A percentile compares a stretch with the other conserved stretches of the same genome.
phyloP scores from a whole-genome alignment of 2,329 filamentous ascomycete species.

The Beauveria asiatica region DNA sequence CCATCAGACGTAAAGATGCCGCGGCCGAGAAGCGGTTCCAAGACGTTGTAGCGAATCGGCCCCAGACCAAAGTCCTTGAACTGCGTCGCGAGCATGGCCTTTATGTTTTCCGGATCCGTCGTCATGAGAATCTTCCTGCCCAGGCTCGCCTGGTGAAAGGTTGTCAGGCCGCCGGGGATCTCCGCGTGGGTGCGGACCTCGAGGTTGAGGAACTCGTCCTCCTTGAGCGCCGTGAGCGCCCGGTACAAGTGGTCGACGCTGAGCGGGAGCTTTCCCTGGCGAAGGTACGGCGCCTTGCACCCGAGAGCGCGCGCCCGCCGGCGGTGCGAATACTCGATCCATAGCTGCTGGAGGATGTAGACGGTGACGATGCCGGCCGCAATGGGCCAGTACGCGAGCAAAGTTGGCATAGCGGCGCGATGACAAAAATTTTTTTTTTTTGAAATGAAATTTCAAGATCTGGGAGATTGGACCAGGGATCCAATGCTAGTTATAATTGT shows the following conservation, averaged over 20 bases:
- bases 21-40: conserved; percentile 11
- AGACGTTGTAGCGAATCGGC: not conserved
- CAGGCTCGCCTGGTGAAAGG: conserved; percentile 11
- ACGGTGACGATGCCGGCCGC: not conserved
- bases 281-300: not conserved
- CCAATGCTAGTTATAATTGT: not conserved
- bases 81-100: conserved; percentile 40
- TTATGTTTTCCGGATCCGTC: conserved; percentile 38
- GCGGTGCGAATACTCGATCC: not conserved
- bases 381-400: conserved; percentile 3
- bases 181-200: not conserved
- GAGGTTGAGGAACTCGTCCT: not conserved
- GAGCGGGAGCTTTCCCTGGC: not conserved
- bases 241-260: not conserved
- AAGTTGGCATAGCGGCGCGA: not conserved
- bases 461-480: not conserved
- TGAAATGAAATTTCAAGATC: not conserved
- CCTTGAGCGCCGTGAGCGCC: not conserved
- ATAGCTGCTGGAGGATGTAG: not conserved
- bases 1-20: conserved; percentile 13
- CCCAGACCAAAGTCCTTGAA: conserved; percentile 23
- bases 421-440: not conserved
- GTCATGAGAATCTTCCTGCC: conserved; percentile 9
- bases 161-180: not conserved
- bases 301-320: not conserved